Evolutionary conservation across 495 filamentous ascomycete genomes (phyloP), one percentile per base, ranked within the genome.

Genomic region (Viridothelium virens): DNA sequence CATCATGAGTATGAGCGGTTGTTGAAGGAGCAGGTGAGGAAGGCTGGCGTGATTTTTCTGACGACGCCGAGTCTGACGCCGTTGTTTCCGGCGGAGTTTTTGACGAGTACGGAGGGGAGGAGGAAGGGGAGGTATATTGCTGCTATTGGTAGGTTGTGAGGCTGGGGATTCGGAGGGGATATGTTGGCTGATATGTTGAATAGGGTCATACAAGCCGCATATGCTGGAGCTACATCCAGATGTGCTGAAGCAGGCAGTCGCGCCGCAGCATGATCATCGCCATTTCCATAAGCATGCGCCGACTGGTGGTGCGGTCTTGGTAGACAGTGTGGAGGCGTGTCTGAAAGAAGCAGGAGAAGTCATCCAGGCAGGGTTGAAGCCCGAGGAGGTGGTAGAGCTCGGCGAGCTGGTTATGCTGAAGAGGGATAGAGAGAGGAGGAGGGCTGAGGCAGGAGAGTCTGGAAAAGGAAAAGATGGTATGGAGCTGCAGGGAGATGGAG

Each of bases 301-400:
- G 31, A 82, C 87, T 68, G 89, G 91, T 18, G 90, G 90, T 0
- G 87, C 89, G 1, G 79, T 94, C 38, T 80, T 96, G 3, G 93
- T 97, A 11, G 93, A 97, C 73, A 91, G 87, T 39, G 76, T 91
- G 0, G 85, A 89, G 18, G 89, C 86, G 3, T 91, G 90, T 64
- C 70, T 97, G 67, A 85, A 87, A 70, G 91, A 97, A 72, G 89
- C 93, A 0, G 94, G 94, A 4, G 94, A 98, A 79, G 78, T 98
- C 63, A 88, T 93, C 37, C 85, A 91, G 70, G 90, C 90, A 0
- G 89, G 84, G 0, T 76, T 97, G 38, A 77, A 78, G 50, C 81
- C 87, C 0, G 80, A 84, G 37, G 86, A 96, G 71, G 79, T 96
- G 25, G 88, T 96, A 6, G 92, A 98, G 81, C 78, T 92, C 6